Conservation (phyloP, 371 early-diverging fungal species). For the Phascolomyces articulosus region DNA sequence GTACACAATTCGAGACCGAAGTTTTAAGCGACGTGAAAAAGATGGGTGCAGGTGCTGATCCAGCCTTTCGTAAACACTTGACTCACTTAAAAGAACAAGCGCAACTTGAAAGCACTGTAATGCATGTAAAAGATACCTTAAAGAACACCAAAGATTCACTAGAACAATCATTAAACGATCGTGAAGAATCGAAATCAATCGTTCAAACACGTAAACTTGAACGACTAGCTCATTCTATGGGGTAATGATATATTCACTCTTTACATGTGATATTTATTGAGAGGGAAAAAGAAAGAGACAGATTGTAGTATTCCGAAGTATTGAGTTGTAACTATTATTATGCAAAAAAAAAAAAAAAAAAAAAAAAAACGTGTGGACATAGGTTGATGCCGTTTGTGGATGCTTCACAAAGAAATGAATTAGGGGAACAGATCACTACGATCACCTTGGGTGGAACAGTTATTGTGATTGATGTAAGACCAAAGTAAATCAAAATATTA, state of each 20-base stretch:
- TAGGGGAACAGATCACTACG: constrained; percentile 47
- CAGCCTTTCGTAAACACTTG: constrained; percentile 60
- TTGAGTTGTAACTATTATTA: too few relatives aligned
- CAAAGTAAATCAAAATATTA: background rate
- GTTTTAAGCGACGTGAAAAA: constrained; percentile 63
- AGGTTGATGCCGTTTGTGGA: constrained; percentile 59
- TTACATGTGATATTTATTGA: too few relatives aligned
- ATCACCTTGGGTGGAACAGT: constrained; percentile 60
- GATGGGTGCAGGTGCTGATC: constrained; percentile 56
- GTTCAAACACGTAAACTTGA: constrained; percentile 37
- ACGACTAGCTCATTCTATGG: constrained; percentile 44
- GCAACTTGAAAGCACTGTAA: constrained; percentile 51
- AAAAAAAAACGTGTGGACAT: constrained; percentile 1
- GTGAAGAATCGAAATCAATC: constrained; percentile 48
- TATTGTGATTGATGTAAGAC: constrained; percentile 63
- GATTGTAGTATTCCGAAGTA: too few relatives aligned
- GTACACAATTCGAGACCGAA: constrained; percentile 62
- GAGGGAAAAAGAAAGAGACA: background rate
- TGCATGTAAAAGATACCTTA: constrained; percentile 48
- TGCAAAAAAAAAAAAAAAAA: too few relatives aligned
- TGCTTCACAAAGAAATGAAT: constrained; percentile 43
- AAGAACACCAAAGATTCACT: constrained; percentile 43
- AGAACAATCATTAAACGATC: constrained; percentile 46
- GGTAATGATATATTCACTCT: constrained; percentile 22
- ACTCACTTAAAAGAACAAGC: constrained; percentile 64